Percentiles rank a stretch among this genome's conserved stretches.
phyloP scores from a whole-genome alignment of 1,284 basidiomycete species.

The Xerocomus tenax region DNA sequence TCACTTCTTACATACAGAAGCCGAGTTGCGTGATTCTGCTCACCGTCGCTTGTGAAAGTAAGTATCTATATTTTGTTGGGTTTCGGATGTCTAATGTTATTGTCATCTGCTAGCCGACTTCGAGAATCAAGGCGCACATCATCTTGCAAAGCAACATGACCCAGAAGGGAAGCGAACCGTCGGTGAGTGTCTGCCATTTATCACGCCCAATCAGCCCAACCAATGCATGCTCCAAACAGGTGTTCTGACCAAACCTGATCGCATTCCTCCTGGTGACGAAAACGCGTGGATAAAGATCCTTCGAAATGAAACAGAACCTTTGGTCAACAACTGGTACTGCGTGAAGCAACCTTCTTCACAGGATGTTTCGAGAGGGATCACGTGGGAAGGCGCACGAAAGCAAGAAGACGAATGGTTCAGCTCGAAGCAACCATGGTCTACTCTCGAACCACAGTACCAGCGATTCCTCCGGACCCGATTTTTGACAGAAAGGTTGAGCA shows the following conservation, averaged over 20 bases:
- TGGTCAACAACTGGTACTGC: constrained; percentile 63
- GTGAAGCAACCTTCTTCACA: constrained; percentile 63
- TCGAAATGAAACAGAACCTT: constrained; percentile 45
- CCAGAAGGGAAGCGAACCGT: constrained; percentile 58
- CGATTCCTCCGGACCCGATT: constrained; percentile 47
- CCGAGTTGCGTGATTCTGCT: constrained; percentile 62
- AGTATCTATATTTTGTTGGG: not conserved
- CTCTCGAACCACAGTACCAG: constrained; percentile 42
- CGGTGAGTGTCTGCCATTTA: constrained; percentile 38
- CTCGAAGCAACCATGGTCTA: constrained; percentile 47
- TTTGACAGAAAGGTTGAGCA: constrained; percentile 48
- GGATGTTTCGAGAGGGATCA: constrained; percentile 46
- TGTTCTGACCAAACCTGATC: constrained; percentile 76
- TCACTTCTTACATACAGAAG: constrained; percentile 51
- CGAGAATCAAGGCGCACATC: constrained; percentile 64
- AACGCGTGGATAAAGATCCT: constrained; percentile 51
- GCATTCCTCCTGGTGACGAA: constrained; percentile 57
- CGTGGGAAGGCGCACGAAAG: constrained; percentile 51
- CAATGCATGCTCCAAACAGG: constrained; percentile 34
- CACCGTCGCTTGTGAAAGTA: constrained; percentile 67
- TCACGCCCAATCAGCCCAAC: not conserved
- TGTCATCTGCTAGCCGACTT: constrained; percentile 49
- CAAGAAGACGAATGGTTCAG: constrained; percentile 65
- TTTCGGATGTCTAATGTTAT: not conserved
- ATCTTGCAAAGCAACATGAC: constrained; percentile 50